phyloP scores from a whole-genome alignment of 2,329 filamentous ascomycete species.

The Neofusicoccum ribis region DNA sequence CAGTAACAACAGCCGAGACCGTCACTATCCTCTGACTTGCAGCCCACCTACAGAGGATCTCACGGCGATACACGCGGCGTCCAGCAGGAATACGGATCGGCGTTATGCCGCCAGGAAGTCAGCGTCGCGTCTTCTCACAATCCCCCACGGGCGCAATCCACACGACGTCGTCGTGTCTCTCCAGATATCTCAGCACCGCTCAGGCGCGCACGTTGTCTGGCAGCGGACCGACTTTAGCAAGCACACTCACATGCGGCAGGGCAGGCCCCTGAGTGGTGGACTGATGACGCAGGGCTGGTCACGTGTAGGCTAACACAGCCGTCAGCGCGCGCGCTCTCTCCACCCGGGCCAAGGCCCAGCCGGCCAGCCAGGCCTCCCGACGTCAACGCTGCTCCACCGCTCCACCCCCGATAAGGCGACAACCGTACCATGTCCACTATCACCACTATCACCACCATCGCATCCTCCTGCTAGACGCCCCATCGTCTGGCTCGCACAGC shows the following conservation, averaged over 20 bases:
- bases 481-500: slow-evolving; percentile 32
- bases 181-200: background rate
- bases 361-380: background rate
- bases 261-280: slow-evolving; percentile 3
- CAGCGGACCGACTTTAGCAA: background rate
- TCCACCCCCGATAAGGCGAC: slow-evolving; percentile 13
- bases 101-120: background rate
- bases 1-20: background rate
- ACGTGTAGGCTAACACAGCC: background rate
- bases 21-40: background rate
- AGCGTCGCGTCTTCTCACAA: background rate
- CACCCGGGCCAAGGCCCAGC: background rate
- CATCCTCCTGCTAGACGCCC: background rate
- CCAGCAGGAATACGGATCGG: background rate
- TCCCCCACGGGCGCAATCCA: background rate
- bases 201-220: background rate
- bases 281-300: background rate
- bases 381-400: slow-evolving; percentile 10
- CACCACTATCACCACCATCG: background rate
- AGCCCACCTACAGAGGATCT: background rate
- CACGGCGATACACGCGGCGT: background rate
- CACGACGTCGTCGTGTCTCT: background rate
- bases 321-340: background rate
- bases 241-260: background rate
- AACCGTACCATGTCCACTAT: slow-evolving; percentile 2